Conservation (phyloP, 495 filamentous ascomycete genomes). For the Aspergillus incahuasiensis region DNA sequence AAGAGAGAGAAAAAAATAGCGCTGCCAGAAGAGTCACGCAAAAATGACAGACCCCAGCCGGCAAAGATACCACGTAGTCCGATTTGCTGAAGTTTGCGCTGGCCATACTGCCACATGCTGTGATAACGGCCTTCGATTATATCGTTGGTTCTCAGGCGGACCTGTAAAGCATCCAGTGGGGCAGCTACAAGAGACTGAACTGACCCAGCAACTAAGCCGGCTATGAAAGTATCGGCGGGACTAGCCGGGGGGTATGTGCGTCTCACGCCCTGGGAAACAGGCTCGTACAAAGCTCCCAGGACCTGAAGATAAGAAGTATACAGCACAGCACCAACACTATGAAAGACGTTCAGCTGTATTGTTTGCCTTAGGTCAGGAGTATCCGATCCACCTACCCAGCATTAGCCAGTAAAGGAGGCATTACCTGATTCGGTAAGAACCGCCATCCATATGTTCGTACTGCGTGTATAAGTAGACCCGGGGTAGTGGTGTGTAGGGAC, state of each 20-base stretch:
- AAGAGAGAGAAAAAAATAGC: conserved; percentile 83
- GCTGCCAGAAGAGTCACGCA: conserved; percentile 78
- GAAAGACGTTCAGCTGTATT: conserved; percentile 4
- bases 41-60: conserved; percentile 70
- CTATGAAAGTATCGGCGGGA: conserved; percentile 60
- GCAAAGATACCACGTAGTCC: conserved; percentile 77
- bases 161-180: conserved; percentile 82
- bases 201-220: conserved; percentile 71
- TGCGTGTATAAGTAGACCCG: conserved; percentile 73
- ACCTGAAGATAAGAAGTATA: conserved; percentile 86
- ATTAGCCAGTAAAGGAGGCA: conserved; percentile 83
- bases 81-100: conserved; percentile 70
- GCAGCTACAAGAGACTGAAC: conserved; percentile 79
- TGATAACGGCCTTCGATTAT: conserved; percentile 63
- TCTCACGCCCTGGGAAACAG: conserved; percentile 61
- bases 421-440: conserved; percentile 81
- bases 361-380: not conserved
- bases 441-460: conserved; percentile 76
- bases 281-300: conserved; percentile 66
- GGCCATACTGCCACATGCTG: conserved; percentile 79
- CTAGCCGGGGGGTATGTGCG: conserved; percentile 72
- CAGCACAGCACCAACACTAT: conserved; percentile 72
- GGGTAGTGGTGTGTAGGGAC: conserved; percentile 71
- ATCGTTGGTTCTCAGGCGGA: conserved; percentile 68
- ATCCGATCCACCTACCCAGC: conserved; percentile 44